Base-by-base conservation (phyloP, 768 basidiomycete species). In the Termitomyces sp. region DNA sequence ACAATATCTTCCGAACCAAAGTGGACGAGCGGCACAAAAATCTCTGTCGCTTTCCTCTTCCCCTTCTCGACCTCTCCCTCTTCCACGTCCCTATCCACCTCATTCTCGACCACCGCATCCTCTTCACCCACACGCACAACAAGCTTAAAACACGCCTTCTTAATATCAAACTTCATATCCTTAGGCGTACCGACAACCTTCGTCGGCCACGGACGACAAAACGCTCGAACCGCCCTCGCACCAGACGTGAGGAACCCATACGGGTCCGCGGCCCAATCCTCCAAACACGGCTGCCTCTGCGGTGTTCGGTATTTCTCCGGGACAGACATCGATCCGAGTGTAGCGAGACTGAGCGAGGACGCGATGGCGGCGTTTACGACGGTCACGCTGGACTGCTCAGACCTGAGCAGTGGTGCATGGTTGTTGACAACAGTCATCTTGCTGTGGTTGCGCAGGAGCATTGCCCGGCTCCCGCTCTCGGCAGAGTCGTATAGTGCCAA, bases 21-120 rank as follows among this genome's bases (percentile, higher is more conserved):
- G 71, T 99, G 97, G 20, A 96, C 88, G 53, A 94, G 79, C 5
- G 97, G 97, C 1, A 98, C 72, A 71, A 84, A 99, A 22, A 98
- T 87, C 79, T 97, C 97, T 20, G 94, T 98, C n/a, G 87, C 81
- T 1, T 84, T 74, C 33, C 70, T 71, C 18, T 78, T 76, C 2
- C 72, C 70, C 7, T 61, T 54, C 33, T 24, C 38, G 1, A 18
- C 18, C 11, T 55, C 52, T 2, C 28, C 53, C 2, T 51, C 20
- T 11, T 62, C 54, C 9, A 28, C 51, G 36, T 69, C 68, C 18
- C 72, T 73, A 1, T 76, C 77, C 5, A 73, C 67, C 0, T 63
- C 74, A 12, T 63, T 67, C 12, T 62, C 58, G 28, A 62, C 61
- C 0, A 74, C 74, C 24, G 75, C 73, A 69, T 95, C 92, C 33